Evolutionary conservation across 805 yeast species (phyloP), one percentile per base, ranked within the genome.

Genomic region (Jamesozyma lodderae): DNA sequence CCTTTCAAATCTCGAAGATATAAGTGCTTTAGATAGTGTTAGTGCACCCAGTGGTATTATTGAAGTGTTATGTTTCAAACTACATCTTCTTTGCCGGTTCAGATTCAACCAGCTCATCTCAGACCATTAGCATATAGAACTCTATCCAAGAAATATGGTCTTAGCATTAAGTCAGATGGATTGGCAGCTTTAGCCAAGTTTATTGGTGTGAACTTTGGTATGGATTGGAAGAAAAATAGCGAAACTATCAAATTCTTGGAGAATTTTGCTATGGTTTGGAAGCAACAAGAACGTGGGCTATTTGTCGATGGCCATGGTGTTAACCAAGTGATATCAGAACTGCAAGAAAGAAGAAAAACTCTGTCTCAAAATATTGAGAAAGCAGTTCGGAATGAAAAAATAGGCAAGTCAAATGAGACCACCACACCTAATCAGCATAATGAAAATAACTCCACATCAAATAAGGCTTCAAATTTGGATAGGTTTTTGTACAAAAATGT

Each of bases 41-140:
- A n/a, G n/a, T n/a, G n/a, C n/a, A n/a, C n/a, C n/a, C n/a, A n/a
- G n/a, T n/a, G n/a, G n/a, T n/a, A n/a, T n/a, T n/a, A n/a, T n/a
- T n/a, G n/a, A n/a, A n/a, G n/a, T n/a, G n/a, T n/a, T n/a, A 51
- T 53, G 55, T 41, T 51, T 26, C 35, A 41, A n/a, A 31, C 50
- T 14, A 53, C 52, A 2, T 45, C 41, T 18, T 75, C 70, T 15
- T 69, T 88, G 10, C 96, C 96, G 0, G 78, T 85, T 2, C 70
- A 72, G 41, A 73, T 90, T 2, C 82, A 78, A 37, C 85, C 96
- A 0, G 75, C 90, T 0, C 83, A 83, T 52, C 65, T 92, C 31
- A 72, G 98, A 32, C 98, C 98, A 1, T 64, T 90, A 35, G 96
- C 96, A 0, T 92, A 88, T 58, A 68, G 98, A 29, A 74, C 90